Percentiles rank a stretch among this genome's conserved stretches.
phyloP scores from a whole-genome alignment of 352 stramenopile species.

The Nothophytophthora sp. region DNA sequence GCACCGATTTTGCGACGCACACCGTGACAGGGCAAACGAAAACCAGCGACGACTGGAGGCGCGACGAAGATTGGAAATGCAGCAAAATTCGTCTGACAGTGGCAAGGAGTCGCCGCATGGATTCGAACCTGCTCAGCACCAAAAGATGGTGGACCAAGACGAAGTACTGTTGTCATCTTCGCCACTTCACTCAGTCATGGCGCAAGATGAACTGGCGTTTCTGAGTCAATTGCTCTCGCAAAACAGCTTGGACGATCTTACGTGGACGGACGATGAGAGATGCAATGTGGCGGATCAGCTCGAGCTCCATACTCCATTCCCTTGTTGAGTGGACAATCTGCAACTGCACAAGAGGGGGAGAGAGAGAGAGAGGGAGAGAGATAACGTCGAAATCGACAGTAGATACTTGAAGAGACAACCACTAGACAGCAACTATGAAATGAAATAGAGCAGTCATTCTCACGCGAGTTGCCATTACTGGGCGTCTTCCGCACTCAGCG shows the following conservation, averaged over 20 bases:
- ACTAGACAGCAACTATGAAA: too few species aligned
- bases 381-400: not conserved
- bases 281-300: not conserved
- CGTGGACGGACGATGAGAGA: not conserved
- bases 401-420: too few species aligned
- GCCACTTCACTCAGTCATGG: constrained; percentile 20
- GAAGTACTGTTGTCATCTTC: constrained; percentile 1
- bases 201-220: constrained; percentile 21
- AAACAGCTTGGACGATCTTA: constrained; percentile 21
- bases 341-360: too few species aligned
- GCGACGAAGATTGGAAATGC: constrained; percentile 23
- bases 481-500: too few species aligned
- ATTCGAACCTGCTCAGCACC: not conserved
- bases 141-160: not conserved
- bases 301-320: not conserved
- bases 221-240: constrained; percentile 20
- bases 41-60: constrained; percentile 55
- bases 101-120: not conserved
- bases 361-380: too few species aligned
- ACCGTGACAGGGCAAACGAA: constrained; percentile 47
- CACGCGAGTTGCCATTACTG: too few species aligned
- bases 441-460: too few species aligned
- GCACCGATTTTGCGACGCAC: constrained; percentile 46
- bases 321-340: constrained; percentile 2
- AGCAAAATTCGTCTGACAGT: too few species aligned